Conservation (phyloP, 306 rosid genomes). For the Astragalus glycyphyllos region DNA sequence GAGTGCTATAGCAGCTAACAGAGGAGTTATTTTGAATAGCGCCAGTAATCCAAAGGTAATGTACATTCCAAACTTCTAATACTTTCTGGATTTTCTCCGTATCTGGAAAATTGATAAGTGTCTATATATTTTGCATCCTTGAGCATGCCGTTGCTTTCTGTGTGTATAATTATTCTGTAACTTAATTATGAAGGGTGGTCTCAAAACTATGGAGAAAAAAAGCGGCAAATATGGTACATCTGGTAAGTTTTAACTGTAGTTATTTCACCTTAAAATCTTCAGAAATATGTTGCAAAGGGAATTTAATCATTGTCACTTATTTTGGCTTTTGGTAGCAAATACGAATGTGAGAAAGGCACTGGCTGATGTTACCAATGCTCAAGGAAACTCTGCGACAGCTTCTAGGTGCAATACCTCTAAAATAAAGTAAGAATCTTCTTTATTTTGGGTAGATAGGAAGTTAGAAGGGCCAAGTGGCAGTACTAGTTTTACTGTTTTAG, state of each 20-base stretch:
- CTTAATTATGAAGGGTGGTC: constrained; percentile 55
- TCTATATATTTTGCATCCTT: constrained; percentile 18
- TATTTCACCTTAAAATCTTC: constrained; percentile 7
- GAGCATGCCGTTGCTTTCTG: constrained; percentile 5
- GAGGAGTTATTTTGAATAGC: constrained; percentile 42
- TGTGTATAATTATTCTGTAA: constrained; percentile 36
- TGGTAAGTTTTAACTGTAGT: constrained; percentile 54
- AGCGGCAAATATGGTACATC: constrained; percentile 48
- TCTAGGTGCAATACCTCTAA: constrained; percentile 50
- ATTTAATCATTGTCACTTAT: constrained; percentile 7
- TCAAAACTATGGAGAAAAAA: constrained; percentile 53
- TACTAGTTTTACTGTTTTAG: background rate
- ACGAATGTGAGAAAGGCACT: constrained; percentile 63
- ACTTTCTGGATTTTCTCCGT: constrained; percentile 28
- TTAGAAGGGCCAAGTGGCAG: constrained; percentile 4
- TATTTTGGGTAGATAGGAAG: constrained; percentile 20
- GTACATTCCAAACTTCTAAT: constrained; percentile 22
- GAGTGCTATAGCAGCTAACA: constrained; percentile 47
- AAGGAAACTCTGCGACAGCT: constrained; percentile 50
- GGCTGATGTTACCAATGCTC: constrained; percentile 79
- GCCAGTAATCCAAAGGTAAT: constrained; percentile 59
- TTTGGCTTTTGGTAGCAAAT: constrained; percentile 50
- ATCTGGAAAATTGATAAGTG: constrained; percentile 5
- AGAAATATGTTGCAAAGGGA: background rate
- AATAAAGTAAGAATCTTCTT: constrained; percentile 62